Base-by-base conservation (phyloP, 1,139 yeast species). In the Hansenula lynferdii region DNA sequence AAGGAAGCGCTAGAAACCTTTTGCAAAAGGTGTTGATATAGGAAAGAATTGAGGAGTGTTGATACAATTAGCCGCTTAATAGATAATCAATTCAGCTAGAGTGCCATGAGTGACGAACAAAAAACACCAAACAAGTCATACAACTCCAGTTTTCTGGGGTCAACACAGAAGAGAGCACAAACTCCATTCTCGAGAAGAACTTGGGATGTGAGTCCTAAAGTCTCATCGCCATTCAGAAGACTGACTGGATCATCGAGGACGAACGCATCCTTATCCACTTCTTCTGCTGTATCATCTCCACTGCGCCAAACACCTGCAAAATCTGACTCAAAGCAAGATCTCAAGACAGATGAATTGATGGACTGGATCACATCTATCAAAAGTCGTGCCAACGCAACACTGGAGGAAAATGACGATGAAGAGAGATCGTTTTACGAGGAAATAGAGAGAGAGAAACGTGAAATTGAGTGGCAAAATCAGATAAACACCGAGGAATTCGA, bases 311-410 rank as follows among this genome's bases (percentile, higher is more conserved):
- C 29, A 11, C 19, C 15, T n/a, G 26, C 24, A n/a, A 28, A n/a
- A 17, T n/a, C n/a, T n/a, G n/a, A n/a, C n/a, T n/a, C n/a, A n/a
- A n/a, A 21, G 6, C 37, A 29, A 11, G 30, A 28, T 12, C 15
- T 3, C 5, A 42, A 43, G 18, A 35, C 45, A 9, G 67, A 68
- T 30, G 73, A 72, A 14, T 48, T 77, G n/a, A 60, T 73, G 9
- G 54, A 61, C 18, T 79, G 85, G 85, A 69, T 79, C 24, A 67
- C 69, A 32, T 62, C 67, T 6, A 56, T 78, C 34, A 70, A 72
- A 37, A 40, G 47, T 5, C 62, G 76, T 39, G 75, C 76, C 5
- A 55, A 61, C 36, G 41, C 54, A 2, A 64, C 73, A 6, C 53
- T 75, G 21, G 57, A 62, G 26, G 48, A 58, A 4, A 72, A 76